A percentile compares a stretch with the other conserved stretches of the same genome.
Conservation (phyloP, 2,329 filamentous ascomycete species). For the Colletotrichum liriopes region DNA sequence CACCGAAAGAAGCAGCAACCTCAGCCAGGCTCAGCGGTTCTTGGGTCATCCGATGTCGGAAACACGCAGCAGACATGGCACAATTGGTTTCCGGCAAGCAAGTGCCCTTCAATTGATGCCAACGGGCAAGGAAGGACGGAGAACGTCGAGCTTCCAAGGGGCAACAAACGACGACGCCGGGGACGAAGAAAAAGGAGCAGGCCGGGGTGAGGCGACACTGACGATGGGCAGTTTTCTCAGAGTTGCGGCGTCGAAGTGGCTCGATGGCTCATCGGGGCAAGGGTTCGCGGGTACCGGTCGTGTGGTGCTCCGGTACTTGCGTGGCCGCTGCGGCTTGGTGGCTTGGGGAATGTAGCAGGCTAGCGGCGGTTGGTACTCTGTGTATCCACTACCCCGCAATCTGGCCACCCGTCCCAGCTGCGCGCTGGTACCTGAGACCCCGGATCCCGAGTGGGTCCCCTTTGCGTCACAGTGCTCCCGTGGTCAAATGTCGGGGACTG, state of each 20-base stretch:
- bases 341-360: slow-evolving; percentile 29
- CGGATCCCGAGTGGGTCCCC: slow-evolving; percentile 41
- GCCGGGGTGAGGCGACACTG: slow-evolving; percentile 34
- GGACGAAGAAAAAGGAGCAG: slow-evolving; percentile 14
- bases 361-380: slow-evolving; percentile 38
- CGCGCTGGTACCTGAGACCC: slow-evolving; percentile 44
- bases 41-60: slow-evolving; percentile 34
- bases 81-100: background rate
- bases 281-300: slow-evolving; percentile 29
- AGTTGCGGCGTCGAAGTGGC: slow-evolving; percentile 37
- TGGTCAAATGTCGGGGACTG: slow-evolving; percentile 9
- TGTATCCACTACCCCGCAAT: slow-evolving; percentile 45
- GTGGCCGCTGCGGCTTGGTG: slow-evolving; percentile 5
- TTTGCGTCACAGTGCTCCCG: slow-evolving; percentile 43
- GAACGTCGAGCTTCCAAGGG: background rate
- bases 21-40: slow-evolving; percentile 1
- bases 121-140: background rate
- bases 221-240: slow-evolving; percentile 39
- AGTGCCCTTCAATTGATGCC: background rate
- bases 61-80: slow-evolving; percentile 11
- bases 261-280: slow-evolving; percentile 26
- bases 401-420: slow-evolving; percentile 36
- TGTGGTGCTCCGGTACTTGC: slow-evolving; percentile 38
- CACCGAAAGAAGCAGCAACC: slow-evolving; percentile 8
- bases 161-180: slow-evolving; percentile 23